Evolutionary conservation across 352 stramenopile genomes (phyloP), one percentile per base, ranked within the genome.

Genomic region (Globisporangium viniferum): DNA sequence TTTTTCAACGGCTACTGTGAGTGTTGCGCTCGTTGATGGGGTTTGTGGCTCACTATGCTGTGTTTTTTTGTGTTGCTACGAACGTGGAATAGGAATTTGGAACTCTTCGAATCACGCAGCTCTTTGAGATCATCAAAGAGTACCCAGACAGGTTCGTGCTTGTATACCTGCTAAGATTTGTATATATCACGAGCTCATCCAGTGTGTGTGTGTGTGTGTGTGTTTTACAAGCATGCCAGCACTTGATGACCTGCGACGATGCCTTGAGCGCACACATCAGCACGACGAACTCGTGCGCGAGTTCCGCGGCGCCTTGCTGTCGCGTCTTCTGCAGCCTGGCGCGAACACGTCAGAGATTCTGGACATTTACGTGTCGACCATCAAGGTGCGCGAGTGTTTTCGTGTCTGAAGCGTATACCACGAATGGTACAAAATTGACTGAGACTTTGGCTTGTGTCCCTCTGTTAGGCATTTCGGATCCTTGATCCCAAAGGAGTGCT

Each of bases 91-190:
- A 90, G 48, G 80, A 89, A 59, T 95, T 93, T 69, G 83, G 78
- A 5, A 79, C 66, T 24, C 81, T 89, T 49, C 86, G 96, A n/a
- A 96, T 97, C 60, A 75, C 79, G 31, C 92, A 99, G 78, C 71
- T 99, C 12, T 99, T 99, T 79, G 94, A 99, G 60, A 97, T 99
- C 36, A 97, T 99, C 62, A 94, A 95, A 12, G 96, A 99, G 60
- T 99, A 97, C 75, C 97, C 97, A 0, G 96, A 99, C 73, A 98
- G 90, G 66, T 84, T 39, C 36, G 33, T n/a, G 24, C 4, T 63
- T 49, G 62, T 57, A 56, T 20, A 2, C 27, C 18, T 49, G 36
- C 22, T 8, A n/a, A 31, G 14, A 10, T 2, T 55, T n/a, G 15
- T 12, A 46, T n/a, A n/a, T 22, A 22, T 49, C 15, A n/a, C 18